Evolutionary conservation across 192 early-diverging fungal genomes (phyloP).

Genomic region (Spizellomyces punctatus): DNA sequence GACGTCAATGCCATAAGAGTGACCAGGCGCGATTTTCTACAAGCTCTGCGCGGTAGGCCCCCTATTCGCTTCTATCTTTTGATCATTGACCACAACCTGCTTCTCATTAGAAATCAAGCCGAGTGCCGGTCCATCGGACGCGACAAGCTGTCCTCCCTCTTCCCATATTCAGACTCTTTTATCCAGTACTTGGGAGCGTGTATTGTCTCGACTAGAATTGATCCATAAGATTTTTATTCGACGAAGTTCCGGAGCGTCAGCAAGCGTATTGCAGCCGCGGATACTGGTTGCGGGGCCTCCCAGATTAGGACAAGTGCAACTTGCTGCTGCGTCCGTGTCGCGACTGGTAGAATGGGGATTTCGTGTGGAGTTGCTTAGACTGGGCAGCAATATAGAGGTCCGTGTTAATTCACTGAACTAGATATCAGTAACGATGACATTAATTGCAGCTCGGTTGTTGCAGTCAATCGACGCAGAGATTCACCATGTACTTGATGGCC

Average conservation of each 20-base stretch:
- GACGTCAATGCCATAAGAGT: slow-evolving; percentile 55
- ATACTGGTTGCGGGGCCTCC: slow-evolving; percentile 59
- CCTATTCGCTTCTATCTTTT: background rate
- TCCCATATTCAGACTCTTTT: background rate
- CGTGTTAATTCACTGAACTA: too few relatives aligned
- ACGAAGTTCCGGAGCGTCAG: slow-evolving; percentile 11
- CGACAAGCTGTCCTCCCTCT: background rate
- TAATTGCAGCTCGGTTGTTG: too few relatives aligned
- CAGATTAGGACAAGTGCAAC: slow-evolving; percentile 61
- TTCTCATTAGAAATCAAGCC: background rate
- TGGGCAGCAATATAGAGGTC: too few relatives aligned
- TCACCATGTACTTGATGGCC: background rate
- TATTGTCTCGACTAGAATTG: slow-evolving; percentile 45
- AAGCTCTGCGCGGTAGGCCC: slow-evolving; percentile 38
- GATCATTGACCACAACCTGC: background rate
- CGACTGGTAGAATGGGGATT: slow-evolving; percentile 55
- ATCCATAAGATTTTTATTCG: slow-evolving; percentile 13
- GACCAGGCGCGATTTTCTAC: slow-evolving; percentile 56
- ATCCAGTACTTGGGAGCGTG: slow-evolving; percentile 33
- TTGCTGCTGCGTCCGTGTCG: slow-evolving; percentile 59
- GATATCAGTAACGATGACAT: too few relatives aligned
- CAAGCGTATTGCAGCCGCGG: slow-evolving; percentile 34
- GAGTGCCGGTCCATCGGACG: background rate
- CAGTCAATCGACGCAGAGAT: background rate
- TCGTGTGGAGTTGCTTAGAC: slow-evolving; percentile 32